These are phyloP conservation scores for Heterobasidion irregulare DNA, from an alignment of 1,284 basidiomycete genomes.

Conservation along the genomic window DNA sequence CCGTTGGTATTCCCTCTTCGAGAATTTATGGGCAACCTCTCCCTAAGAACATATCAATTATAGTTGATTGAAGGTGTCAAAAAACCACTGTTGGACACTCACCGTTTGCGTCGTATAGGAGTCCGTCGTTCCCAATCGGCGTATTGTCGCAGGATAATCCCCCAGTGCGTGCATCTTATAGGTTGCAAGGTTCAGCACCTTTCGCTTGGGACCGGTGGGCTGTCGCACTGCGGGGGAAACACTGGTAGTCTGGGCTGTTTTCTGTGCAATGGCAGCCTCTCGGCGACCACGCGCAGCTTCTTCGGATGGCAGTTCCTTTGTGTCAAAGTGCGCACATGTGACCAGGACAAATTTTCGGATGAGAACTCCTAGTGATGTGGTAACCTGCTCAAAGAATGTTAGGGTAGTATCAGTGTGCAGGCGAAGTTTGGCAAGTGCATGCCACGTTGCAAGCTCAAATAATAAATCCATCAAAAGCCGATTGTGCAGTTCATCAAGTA, in stretches of 20 bases:
- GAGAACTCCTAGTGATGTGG: constrained; percentile 7
- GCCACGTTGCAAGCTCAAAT: constrained; percentile 14
- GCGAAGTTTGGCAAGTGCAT: constrained; percentile 16
- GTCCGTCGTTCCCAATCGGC: not conserved
- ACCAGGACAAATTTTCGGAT: constrained; percentile 11
- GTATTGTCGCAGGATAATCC: not conserved
- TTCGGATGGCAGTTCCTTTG: constrained; percentile 12
- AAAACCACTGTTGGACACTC: not conserved
- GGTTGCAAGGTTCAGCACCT: not conserved
- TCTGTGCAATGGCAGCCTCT: not conserved
- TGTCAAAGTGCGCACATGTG: constrained; percentile 10
- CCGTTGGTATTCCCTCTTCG: not conserved
- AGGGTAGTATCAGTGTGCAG: constrained; percentile 17
- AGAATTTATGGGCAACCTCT: not conserved
- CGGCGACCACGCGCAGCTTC: constrained; percentile 8
- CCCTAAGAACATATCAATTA: not conserved
- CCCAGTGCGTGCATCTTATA: constrained; percentile 1
- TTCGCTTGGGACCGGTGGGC: not conserved
- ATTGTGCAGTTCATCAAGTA: constrained; percentile 21
- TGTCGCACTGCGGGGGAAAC: not conserved
- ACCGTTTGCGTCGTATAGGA: not conserved
- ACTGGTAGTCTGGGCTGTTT: not conserved
- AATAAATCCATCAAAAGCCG: constrained; percentile 10
- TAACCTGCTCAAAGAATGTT: constrained; percentile 6
- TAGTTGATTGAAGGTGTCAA: not conserved